phyloP scores from a whole-genome alignment of 768 basidiomycete species.

The Boletus huronensis region DNA sequence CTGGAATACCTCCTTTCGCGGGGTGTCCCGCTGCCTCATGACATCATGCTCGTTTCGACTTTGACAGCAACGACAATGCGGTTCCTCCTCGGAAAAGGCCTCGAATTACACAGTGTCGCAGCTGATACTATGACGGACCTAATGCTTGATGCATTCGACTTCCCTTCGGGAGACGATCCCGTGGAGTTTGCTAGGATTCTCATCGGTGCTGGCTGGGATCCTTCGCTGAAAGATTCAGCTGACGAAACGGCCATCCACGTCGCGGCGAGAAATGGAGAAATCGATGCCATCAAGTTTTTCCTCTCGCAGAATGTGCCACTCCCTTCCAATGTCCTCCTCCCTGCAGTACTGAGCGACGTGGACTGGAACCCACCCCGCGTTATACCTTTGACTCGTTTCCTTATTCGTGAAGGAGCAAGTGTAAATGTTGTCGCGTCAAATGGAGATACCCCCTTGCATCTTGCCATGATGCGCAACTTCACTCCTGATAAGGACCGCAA shows the following conservation, averaged over 20 bases:
- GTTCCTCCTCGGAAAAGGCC: neutral
- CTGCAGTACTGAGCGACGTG: no score
- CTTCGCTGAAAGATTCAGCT: neutral
- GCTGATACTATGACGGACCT: neutral
- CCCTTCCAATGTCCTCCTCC: neutral
- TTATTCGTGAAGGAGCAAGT: neutral
- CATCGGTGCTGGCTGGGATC: neutral
- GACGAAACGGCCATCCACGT: neutral
- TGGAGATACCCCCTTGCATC: neutral
- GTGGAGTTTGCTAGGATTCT: neutral
- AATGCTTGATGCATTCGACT: neutral
- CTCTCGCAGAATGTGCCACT: neutral
- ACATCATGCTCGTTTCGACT: neutral
- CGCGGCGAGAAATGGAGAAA: neutral
- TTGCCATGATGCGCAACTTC: neutral
- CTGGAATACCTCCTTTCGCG: neutral
- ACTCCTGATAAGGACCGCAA: no score
- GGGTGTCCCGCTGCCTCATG: neutral
- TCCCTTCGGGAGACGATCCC: rapidly evolving
- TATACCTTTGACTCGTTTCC: neutral
- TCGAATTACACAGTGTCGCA: neutral
- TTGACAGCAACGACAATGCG: neutral
- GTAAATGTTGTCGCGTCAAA: neutral
- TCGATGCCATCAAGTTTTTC: neutral
- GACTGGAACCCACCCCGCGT: neutral